phyloP scores from a whole-genome alignment of 1,284 basidiomycete species.

The Naganishia cerealis region DNA sequence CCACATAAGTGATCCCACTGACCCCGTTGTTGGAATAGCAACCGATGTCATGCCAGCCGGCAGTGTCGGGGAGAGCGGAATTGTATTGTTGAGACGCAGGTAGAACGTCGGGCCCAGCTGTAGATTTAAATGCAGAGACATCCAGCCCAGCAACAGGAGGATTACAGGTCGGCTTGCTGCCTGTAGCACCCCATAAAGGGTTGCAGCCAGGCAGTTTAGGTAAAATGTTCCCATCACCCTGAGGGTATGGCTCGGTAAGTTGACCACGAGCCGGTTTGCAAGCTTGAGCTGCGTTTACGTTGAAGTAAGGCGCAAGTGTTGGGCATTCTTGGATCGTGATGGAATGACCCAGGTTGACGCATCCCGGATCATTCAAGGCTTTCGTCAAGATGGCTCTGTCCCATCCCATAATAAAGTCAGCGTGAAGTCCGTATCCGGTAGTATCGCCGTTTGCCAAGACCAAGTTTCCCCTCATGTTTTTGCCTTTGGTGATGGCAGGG shows the following conservation, averaged over 20 bases:
- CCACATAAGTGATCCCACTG: conserved; percentile 2
- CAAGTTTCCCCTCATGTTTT: conserved; percentile 41
- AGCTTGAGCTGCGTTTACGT: conserved; percentile 19
- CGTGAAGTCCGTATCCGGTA: conserved; percentile 46
- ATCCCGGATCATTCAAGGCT: conserved; percentile 42
- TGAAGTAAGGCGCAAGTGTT: conserved; percentile 38
- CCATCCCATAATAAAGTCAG: conserved; percentile 45
- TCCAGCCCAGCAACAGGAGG: conserved; percentile 34
- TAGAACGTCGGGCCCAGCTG: conserved; percentile 38
- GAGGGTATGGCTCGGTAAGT: conserved; percentile 36
- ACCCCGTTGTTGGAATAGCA: conserved; percentile 35
- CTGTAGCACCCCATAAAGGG: conserved; percentile 39
- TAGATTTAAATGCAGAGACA: conserved; percentile 37
- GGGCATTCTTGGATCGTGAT: conserved; percentile 39
- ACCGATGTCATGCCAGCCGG: conserved; percentile 39
- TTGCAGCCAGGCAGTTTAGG: conserved; percentile 46
- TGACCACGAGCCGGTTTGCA: conserved; percentile 41
- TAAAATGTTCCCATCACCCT: conserved; percentile 38
- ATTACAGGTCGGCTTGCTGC: conserved; percentile 32
- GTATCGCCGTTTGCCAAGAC: conserved; percentile 50
- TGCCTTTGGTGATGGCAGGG: conserved; percentile 9
- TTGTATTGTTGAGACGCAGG: conserved; percentile 27
- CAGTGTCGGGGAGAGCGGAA: conserved; percentile 26
- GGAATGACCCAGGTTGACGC: conserved; percentile 21
- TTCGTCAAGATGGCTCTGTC: conserved; percentile 40